phyloP scores from a whole-genome alignment of 2,329 filamentous ascomycete genomes.

The Scedosporium boydii region DNA sequence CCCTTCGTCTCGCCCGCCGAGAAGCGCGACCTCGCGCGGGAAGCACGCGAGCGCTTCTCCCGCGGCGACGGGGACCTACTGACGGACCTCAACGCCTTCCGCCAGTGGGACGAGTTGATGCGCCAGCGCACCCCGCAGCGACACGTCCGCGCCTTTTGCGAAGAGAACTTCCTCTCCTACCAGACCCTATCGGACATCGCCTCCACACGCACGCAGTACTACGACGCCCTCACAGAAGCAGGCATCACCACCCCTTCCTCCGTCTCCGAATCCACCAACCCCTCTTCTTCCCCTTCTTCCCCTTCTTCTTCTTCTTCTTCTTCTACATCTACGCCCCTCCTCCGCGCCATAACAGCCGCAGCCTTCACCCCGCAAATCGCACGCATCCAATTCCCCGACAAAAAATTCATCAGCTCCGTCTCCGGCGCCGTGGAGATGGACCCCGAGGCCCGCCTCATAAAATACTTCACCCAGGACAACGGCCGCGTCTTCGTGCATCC shows the following conservation, averaged over 20 bases:
- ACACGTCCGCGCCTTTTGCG: conserved; percentile 68
- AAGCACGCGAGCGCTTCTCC: conserved; percentile 65
- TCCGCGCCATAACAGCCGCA: conserved; percentile 62
- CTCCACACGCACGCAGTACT: conserved; percentile 77
- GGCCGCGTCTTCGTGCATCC: conserved; percentile 91
- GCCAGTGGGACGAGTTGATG: conserved; percentile 66
- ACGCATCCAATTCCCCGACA: conserved; percentile 86
- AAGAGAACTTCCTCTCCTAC: conserved; percentile 72
- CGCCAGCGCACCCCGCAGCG: conserved; percentile 48
- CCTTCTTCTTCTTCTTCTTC: neutral
- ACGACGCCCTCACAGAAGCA: conserved; percentile 75
- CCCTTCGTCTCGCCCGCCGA: conserved; percentile 81
- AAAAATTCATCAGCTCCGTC: conserved; percentile 83
- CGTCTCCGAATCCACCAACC: neutral
- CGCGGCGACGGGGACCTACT: conserved; percentile 76
- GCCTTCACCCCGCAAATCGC: conserved; percentile 80
- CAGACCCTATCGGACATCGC: conserved; percentile 82
- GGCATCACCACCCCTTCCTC: conserved; percentile 53
- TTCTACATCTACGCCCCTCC: conserved; percentile 33
- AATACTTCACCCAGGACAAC: conserved; percentile 81
- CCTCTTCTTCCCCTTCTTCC: neutral
- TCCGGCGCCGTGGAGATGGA: conserved; percentile 88
- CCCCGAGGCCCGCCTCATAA: conserved; percentile 83
- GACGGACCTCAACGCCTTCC: conserved; percentile 76
- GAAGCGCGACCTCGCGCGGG: conserved; percentile 71